A percentile compares a stretch with the other conserved stretches of the same genome.
Conservation (phyloP, 169 alveolate genomes). For the Plasmodium vivax region DNA sequence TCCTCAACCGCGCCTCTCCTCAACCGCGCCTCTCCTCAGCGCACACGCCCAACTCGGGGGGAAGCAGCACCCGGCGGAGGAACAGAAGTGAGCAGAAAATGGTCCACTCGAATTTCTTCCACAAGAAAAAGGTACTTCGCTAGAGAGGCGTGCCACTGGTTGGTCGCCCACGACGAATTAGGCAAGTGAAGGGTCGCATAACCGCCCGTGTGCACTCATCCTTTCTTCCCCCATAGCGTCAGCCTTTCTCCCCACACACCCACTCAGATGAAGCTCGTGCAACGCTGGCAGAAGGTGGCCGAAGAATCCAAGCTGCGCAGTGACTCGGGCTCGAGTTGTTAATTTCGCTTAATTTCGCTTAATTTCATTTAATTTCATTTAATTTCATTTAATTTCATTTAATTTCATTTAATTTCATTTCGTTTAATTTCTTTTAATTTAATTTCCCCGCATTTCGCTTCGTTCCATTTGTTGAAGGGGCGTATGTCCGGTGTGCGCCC, state of each 20-base stretch:
- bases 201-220: neutral
- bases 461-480: neutral
- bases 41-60: neutral
- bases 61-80: neutral
- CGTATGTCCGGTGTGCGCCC: neutral
- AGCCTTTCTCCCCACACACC: neutral
- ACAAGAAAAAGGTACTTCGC: conserved; percentile 53
- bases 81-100: conserved; percentile 7
- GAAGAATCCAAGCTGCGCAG: conserved; percentile 29
- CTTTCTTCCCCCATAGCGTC: neutral
- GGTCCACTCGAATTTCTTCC: conserved; percentile 46
- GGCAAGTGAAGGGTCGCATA: neutral
- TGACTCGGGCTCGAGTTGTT: conserved; percentile 18
- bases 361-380: too few relatives aligned
- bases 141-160: neutral
- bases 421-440: too few relatives aligned
- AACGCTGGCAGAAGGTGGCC: conserved; percentile 50
- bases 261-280: conserved; percentile 20
- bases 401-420: too few relatives aligned
- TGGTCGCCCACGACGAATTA: neutral
- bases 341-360: neutral
- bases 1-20: too few relatives aligned
- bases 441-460: too few relatives aligned
- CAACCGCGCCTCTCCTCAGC: neutral
- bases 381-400: too few relatives aligned